Base-by-base conservation (phyloP, 2,329 filamentous ascomycete genomes). In the Davidsoniella australis region DNA sequence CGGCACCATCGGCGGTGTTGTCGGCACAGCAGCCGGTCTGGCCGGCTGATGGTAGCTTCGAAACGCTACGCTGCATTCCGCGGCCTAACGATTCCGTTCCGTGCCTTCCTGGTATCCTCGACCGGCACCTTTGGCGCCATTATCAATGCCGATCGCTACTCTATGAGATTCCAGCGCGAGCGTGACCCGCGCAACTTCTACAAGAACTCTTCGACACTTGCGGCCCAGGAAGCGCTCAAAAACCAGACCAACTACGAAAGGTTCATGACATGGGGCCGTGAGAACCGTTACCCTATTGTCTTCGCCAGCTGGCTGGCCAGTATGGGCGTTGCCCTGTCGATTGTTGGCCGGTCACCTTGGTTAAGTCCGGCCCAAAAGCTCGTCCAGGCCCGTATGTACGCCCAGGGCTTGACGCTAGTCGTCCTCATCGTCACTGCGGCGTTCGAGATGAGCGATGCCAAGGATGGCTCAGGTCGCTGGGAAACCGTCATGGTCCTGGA, bases 331-430 rank as follows among this genome's bases (percentile, higher is more conserved):
- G 80, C 85, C 4, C 75, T 91, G 56, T 77, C 71, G 49, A 63
- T 93, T 26, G 86, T 95, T 55, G 78, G 82, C 60, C 76, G 85
- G 55, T 85, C 85, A 62, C 79, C 75, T 56, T 84, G 80, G 61
- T 71, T 94, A 43, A 76, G 73, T 45, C 80, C 78, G 2, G 68
- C 75, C 53, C 88, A 95, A 71, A 94, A 94, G 72, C 68, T 95
- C 18, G 88, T 95, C 14, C 88, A 95, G 72, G 88, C 87, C 20
- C 81, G 88, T 75, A 82, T 95, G 56, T 94, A 94, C 66, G 88
- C 88, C 3, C 88, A 95, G 69, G 86, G 84, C 5, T 68, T 94
- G 58, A 94, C 88, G 4, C 70, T 95, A 43, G 83, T 81, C 55
- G 85, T 94, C 47, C 70, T 95, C 50, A 75, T 94, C 60, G 78